Evolutionary conservation across 2,329 filamentous ascomycete species (phyloP).

Genomic region (Sporothrix brasiliensis): DNA sequence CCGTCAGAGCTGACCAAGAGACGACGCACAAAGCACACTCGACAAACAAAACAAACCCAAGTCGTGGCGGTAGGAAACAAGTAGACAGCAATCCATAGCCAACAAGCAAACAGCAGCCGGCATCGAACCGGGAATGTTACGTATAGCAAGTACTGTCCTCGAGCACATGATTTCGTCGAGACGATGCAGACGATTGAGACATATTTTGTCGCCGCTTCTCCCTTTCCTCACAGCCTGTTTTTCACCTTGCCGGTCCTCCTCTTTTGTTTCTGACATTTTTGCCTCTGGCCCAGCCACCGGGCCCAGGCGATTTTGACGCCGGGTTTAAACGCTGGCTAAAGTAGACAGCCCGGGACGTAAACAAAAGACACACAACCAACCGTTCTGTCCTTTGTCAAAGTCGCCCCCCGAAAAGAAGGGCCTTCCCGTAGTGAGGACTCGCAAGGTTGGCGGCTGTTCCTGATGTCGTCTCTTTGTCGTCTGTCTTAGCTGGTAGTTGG

Average conservation of each 20-base stretch:
- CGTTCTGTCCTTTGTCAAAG: too few species aligned
- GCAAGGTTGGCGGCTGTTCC: slow-evolving; percentile 17
- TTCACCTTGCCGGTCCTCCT: neutral
- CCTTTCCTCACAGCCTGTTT: neutral
- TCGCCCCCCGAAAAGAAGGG: slow-evolving; percentile 6
- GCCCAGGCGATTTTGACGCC: slow-evolving; percentile 25
- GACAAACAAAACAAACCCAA: neutral
- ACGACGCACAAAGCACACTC: neutral
- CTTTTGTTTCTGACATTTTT: neutral
- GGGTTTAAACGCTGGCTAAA: slow-evolving; percentile 28
- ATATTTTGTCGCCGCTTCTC: neutral
- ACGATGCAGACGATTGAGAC: neutral
- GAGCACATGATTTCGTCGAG: neutral
- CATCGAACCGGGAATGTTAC: neutral
- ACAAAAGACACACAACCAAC: neutral
- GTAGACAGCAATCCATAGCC: neutral
- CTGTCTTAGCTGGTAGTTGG: neutral
- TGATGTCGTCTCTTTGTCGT: neutral
- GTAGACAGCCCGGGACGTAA: slow-evolving; percentile 1
- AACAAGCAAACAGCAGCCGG: neutral
- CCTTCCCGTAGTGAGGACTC: slow-evolving; percentile 22
- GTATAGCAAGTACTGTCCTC: neutral
- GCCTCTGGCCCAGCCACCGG: slow-evolving; percentile 27
- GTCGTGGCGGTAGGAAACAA: neutral
- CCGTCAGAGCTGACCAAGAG: slow-evolving; percentile 3